Evolutionary conservation across 2,329 filamentous ascomycete genomes (phyloP).

Genomic region (Pseudogymnoascus pannorum): DNA sequence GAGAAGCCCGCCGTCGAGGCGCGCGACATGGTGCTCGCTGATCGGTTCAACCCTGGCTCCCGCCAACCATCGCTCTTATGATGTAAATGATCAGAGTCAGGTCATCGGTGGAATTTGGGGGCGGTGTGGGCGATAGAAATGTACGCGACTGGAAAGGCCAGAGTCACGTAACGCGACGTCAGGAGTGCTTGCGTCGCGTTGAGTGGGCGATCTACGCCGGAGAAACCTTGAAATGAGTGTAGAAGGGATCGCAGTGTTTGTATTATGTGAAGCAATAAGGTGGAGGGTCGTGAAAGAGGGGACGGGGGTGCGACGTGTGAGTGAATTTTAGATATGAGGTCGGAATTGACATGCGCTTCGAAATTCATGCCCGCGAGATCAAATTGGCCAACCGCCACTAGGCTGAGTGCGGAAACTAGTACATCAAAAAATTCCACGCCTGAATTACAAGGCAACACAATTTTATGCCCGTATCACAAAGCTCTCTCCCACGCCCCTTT

Average conservation of each 20-base stretch:
- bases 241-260: not conserved
- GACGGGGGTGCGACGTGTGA: not conserved
- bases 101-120: not conserved
- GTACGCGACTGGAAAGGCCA: constrained; percentile 5
- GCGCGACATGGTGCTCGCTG: constrained; percentile 61
- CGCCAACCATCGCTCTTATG: constrained; percentile 9
- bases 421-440: not conserved
- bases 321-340: not conserved
- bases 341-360: constrained; percentile 6
- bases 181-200: not conserved
- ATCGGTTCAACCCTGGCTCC: constrained; percentile 6
- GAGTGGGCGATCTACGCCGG: constrained; percentile 1
- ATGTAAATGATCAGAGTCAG: not conserved
- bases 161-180: constrained; percentile 8
- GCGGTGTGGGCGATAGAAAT: not conserved
- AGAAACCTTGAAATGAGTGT: not conserved
- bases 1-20: constrained; percentile 69
- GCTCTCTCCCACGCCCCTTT: not conserved
- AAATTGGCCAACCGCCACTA: constrained; percentile 8
- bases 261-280: not conserved
- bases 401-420: constrained; percentile 5
- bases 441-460: not conserved
- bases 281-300: not conserved
- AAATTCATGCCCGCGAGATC: constrained; percentile 8
- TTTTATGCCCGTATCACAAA: not conserved